phyloP scores from a whole-genome alignment of 371 early-diverging fungal genomes.

The Mortierella sp. region DNA sequence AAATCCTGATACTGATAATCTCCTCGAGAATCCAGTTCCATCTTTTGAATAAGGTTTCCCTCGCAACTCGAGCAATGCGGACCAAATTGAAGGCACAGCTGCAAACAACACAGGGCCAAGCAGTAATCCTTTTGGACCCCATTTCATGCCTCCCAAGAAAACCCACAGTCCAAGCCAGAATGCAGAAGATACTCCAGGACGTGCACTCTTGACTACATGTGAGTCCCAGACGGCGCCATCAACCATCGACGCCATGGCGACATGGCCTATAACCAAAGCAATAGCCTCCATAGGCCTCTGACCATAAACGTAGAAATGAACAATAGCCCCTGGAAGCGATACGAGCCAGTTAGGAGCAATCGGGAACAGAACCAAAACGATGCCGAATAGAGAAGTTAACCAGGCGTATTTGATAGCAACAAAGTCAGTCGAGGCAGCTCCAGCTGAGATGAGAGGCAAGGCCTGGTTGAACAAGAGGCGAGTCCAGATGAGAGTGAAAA shows the following conservation, averaged over 20 bases:
- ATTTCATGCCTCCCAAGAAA: conserved; percentile 51
- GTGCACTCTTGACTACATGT: conserved; percentile 47
- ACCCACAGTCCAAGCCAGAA: conserved; percentile 57
- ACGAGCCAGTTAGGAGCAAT: conserved; percentile 54
- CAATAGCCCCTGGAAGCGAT: conserved; percentile 36
- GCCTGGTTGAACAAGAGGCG: conserved; percentile 26
- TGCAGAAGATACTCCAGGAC: conserved; percentile 46
- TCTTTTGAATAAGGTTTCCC: conserved; percentile 21
- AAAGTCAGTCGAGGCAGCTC: conserved; percentile 23
- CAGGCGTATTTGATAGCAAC: conserved; percentile 50
- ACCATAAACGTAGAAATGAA: conserved; percentile 55
- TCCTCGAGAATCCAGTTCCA: neutral
- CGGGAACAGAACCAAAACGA: conserved; percentile 42
- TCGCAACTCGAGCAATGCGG: conserved; percentile 47
- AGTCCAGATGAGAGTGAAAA: conserved; percentile 45
- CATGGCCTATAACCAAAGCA: conserved; percentile 38
- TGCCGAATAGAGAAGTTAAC: conserved; percentile 41
- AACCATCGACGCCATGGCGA: conserved; percentile 28
- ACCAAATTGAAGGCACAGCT: conserved; percentile 42
- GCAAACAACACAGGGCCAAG: conserved; percentile 55
- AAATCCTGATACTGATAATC: neutral
- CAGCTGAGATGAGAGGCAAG: conserved; percentile 1
- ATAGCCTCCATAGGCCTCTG: conserved; percentile 33
- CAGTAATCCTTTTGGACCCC: conserved; percentile 49
- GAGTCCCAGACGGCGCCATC: conserved; percentile 55